Percentiles rank a stretch among this genome's conserved stretches.
phyloP scores from a whole-genome alignment of 2,329 filamentous ascomycete species.

The Botrytis porri region DNA sequence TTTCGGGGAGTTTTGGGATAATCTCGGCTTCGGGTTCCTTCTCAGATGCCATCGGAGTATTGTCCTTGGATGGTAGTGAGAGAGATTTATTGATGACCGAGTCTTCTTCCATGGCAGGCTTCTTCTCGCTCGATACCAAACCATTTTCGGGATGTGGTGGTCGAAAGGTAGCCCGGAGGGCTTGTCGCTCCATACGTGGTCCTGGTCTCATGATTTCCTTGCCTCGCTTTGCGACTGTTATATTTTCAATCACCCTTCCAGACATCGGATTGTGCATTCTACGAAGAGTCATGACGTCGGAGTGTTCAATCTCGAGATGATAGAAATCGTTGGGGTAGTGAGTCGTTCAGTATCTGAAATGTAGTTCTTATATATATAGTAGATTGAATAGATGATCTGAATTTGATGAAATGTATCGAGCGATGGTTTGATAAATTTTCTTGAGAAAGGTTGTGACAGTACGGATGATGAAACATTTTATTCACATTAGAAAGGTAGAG shows the following conservation, averaged over 20 bases:
- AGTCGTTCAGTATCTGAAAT: background rate
- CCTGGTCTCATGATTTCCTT: background rate
- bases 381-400: background rate
- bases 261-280: background rate
- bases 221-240: background rate
- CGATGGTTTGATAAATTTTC: background rate
- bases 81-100: background rate
- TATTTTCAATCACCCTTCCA: background rate
- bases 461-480: background rate
- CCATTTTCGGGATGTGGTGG: background rate
- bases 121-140: background rate
- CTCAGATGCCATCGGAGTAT: background rate
- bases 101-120: background rate
- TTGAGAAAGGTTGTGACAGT: background rate
- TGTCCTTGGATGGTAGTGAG: background rate
- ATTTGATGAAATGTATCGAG: background rate
- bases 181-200: background rate
- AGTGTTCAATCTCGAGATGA: background rate
- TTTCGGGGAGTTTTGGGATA: background rate
- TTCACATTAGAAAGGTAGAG: background rate
- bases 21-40: background rate
- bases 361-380: background rate
- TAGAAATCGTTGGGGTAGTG: background rate
- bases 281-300: background rate
- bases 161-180: background rate